These are phyloP conservation scores for Schoenoplectus triqueter DNA, from an alignment of 202 grass and related monocot genomes.

Conservation along the genomic window DNA sequence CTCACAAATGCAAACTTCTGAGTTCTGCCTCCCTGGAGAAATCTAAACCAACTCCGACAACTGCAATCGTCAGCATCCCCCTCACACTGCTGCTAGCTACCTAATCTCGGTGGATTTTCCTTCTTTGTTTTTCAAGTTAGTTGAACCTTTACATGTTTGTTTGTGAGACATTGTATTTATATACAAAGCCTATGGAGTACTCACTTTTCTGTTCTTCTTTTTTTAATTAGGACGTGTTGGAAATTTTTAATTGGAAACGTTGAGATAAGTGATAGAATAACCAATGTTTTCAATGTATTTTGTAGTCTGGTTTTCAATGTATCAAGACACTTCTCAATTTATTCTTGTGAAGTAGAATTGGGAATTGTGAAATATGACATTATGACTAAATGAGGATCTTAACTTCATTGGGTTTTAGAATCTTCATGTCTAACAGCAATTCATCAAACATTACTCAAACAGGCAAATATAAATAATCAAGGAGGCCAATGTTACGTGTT, in stretches of 20 bases:
- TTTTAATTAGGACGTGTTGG: not conserved
- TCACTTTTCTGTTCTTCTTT: no score
- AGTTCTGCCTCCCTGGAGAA: not conserved
- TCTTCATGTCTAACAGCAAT: no score
- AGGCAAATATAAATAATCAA: not conserved
- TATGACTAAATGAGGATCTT: no score
- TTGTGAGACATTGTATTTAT: no score
- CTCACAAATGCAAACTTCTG: not conserved
- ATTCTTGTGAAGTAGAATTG: not conserved
- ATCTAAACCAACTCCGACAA: slow-evolving; percentile 22
- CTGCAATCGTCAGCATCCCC: not conserved
- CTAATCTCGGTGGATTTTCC: not conserved
- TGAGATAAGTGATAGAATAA: not conserved
- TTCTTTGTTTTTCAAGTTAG: not conserved
- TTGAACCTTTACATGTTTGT: no score
- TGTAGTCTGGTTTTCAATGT: not conserved
- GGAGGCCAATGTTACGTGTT: not conserved
- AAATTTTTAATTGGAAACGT: not conserved
- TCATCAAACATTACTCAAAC: not conserved
- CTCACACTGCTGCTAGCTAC: not conserved
- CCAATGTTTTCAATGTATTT: not conserved
- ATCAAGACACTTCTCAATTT: not conserved
- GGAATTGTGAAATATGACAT: not conserved
- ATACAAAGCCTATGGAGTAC: no score
- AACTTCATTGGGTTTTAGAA: no score